Evolutionary conservation across 352 stramenopile genomes (phyloP).

Genomic region (Globisporangium polare): DNA sequence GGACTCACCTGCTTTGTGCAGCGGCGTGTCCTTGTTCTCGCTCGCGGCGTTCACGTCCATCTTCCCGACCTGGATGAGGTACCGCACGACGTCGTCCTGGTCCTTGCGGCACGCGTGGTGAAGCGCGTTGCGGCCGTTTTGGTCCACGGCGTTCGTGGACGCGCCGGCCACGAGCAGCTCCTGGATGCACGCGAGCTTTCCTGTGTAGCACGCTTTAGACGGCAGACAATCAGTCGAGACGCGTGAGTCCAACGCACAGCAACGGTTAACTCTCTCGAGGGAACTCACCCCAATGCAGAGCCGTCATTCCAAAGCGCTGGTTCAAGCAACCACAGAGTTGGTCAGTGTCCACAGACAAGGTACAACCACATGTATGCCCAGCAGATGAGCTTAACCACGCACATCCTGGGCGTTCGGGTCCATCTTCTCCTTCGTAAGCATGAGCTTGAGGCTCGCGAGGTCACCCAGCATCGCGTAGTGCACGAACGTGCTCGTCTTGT

Average conservation of each 20-base stretch:
- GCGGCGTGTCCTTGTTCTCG: conserved; percentile 68
- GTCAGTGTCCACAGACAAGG: not conserved
- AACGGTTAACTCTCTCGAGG: not conserved
- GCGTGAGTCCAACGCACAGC: not conserved
- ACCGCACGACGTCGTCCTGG: conserved; percentile 56
- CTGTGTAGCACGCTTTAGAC: conserved; percentile 47
- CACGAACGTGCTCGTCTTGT: conserved; percentile 48
- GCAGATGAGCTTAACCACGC: conserved; percentile 6
- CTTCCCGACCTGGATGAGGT: conserved; percentile 36
- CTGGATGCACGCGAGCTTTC: conserved; percentile 47
- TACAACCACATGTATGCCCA: not conserved
- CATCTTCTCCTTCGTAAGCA: conserved; percentile 47
- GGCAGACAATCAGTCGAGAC: not conserved
- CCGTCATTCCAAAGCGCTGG: conserved; percentile 79
- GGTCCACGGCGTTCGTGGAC: conserved; percentile 29
- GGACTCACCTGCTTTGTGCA: conserved; percentile 70
- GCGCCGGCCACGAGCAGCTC: conserved; percentile 52
- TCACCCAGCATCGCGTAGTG: conserved; percentile 51
- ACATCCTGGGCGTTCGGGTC: conserved; percentile 58
- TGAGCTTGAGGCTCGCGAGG: conserved; percentile 36
- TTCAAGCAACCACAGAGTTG: not conserved
- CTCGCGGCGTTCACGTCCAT: conserved; percentile 59
- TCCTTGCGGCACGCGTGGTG: conserved; percentile 78
- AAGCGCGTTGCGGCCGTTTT: conserved; percentile 63
- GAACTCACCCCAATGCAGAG: conserved; percentile 64